Conservation (phyloP, 1,284 basidiomycete genomes). For the Porodaedalea pini region DNA sequence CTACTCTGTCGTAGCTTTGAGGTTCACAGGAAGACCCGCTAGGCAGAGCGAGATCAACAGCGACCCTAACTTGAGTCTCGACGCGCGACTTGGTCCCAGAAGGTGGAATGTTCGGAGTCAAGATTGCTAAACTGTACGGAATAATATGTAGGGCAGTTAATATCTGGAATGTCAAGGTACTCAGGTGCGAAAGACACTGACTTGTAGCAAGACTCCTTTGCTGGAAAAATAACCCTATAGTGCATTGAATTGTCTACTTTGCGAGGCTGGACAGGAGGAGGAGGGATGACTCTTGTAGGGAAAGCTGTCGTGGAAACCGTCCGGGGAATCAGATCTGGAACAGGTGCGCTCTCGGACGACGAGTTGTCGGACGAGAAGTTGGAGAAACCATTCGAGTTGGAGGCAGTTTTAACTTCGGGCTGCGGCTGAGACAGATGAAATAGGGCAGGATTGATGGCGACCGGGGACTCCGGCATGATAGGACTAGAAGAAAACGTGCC, state of each 20-base stretch:
- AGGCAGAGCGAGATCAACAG: constrained; percentile 69
- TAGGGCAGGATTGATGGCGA: constrained; percentile 19
- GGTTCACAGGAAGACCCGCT: constrained; percentile 57
- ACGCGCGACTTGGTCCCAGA: constrained; percentile 90
- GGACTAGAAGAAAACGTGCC: constrained; percentile 25
- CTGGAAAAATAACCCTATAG: constrained; percentile 60
- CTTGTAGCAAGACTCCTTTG: constrained; percentile 73
- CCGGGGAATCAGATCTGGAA: constrained; percentile 31
- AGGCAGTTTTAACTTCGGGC: constrained; percentile 2
- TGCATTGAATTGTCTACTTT: constrained; percentile 48
- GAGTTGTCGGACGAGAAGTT: constrained; percentile 22
- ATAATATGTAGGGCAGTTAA: constrained; percentile 18
- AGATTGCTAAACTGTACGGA: constrained; percentile 58
- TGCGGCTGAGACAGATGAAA: constrained; percentile 12
- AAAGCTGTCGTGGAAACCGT: constrained; percentile 21
- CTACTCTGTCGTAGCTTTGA: constrained; percentile 66
- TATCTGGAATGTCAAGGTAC: neutral
- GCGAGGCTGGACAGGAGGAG: constrained; percentile 51
- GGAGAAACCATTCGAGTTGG: constrained; percentile 7
- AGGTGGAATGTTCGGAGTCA: constrained; percentile 82
- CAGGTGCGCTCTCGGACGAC: constrained; percentile 18
- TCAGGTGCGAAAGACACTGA: constrained; percentile 35
- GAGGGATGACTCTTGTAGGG: constrained; percentile 53
- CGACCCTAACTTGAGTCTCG: constrained; percentile 87
- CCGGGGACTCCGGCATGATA: constrained; percentile 8